A percentile compares a stretch with the other conserved stretches of the same genome.
Conservation (phyloP, 2,329 filamentous ascomycete species). For the Blumeria graminis region DNA sequence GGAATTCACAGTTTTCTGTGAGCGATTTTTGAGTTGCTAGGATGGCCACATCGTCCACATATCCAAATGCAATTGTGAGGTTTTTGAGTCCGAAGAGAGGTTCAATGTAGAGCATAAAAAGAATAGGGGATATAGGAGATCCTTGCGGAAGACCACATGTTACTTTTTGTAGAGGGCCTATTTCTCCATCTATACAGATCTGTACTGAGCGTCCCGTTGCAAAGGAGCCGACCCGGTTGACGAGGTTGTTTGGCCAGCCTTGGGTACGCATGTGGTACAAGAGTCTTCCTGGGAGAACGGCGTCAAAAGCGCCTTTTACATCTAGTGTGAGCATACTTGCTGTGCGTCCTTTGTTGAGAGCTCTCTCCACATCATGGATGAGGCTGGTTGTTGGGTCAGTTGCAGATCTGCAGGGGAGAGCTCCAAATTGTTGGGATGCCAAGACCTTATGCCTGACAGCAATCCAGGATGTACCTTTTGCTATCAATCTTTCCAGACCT, state of each 20-base stretch:
- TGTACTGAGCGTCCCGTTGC: not conserved
- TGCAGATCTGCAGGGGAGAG: too few species aligned
- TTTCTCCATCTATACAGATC: not conserved
- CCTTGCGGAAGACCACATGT: not conserved
- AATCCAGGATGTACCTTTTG: too few species aligned
- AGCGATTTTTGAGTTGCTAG: too few species aligned
- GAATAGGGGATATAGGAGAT: not conserved
- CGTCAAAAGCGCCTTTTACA: conserved; percentile 1
- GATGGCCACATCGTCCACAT: not conserved
- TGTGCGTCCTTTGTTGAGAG: too few species aligned
- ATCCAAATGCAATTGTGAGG: not conserved
- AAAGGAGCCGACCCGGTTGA: not conserved
- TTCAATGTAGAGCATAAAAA: not conserved
- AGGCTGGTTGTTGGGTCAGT: too few species aligned
- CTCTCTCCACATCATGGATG: too few species aligned
- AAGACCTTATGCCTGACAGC: too few species aligned
- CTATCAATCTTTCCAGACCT: too few species aligned
- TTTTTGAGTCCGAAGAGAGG: not conserved
- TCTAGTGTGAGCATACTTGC: too few species aligned
- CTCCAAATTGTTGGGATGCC: too few species aligned
- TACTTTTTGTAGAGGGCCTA: too few species aligned
- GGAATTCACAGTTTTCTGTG: too few species aligned
- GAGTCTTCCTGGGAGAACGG: not conserved
- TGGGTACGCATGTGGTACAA: not conserved
- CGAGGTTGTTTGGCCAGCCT: not conserved